A percentile compares a stretch with the other conserved stretches of the same genome.
Conservation (phyloP, 805 yeast species). For the Saturnispora gosingensis region DNA sequence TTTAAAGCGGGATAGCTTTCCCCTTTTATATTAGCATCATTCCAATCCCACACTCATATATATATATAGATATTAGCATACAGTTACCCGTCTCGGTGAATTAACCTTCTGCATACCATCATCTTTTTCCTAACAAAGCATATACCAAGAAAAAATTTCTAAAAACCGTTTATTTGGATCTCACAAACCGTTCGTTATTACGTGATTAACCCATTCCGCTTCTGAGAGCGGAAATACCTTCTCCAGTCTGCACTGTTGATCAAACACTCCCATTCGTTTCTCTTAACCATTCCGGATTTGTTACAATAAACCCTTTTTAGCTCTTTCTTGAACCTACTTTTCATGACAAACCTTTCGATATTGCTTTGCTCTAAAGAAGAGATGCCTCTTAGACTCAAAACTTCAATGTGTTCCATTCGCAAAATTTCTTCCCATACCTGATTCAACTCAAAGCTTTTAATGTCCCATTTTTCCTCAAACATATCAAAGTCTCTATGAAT, state of each 20-base stretch:
- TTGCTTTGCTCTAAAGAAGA: conserved; percentile 29
- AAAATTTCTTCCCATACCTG: conserved; percentile 25
- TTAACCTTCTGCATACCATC: not conserved
- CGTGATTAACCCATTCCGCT: not conserved
- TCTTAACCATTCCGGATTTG: conserved; percentile 41
- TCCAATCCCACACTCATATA: not conserved
- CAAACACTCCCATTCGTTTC: conserved; percentile 37
- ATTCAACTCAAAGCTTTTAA: conserved; percentile 34
- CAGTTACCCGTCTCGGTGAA: not conserved
- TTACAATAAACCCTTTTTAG: conserved; percentile 31
- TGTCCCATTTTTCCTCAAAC: conserved; percentile 7
- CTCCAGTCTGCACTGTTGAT: conserved; percentile 20
- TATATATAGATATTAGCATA: not conserved
- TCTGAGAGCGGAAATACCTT: conserved; percentile 12
- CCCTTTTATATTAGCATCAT: not conserved
- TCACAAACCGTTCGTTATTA: not conserved
- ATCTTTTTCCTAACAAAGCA: not conserved
- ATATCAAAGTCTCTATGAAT: conserved; percentile 27
- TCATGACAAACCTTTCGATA: conserved; percentile 12
- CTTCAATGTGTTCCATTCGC: conserved; percentile 15
- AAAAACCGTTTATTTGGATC: not conserved
- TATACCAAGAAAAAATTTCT: not conserved
- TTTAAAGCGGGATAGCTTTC: not conserved
- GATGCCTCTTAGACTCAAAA: conserved; percentile 23
- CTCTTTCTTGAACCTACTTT: conserved; percentile 13